Base-by-base conservation (phyloP, 805 yeast genomes). In the Nakazawaea anatomiae region DNA sequence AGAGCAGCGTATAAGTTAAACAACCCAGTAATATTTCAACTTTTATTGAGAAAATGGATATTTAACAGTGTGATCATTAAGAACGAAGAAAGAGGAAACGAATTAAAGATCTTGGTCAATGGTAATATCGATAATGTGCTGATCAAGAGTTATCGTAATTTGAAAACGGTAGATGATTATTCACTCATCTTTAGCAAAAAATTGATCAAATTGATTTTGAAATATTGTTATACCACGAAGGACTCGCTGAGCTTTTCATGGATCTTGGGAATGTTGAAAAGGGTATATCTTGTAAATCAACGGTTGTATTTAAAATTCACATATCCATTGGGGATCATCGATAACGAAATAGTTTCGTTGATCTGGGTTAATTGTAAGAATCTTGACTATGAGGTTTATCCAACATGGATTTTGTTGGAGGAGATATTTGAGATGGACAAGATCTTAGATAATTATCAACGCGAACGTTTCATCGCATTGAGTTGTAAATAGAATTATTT, bases 301-400 rank as follows among this genome's bases (percentile, higher is more conserved):
- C 28, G 29, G 14, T 34, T 44, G 12, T 49, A 49, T 28, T 44
- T 49, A 45, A 49, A 44, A 32, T 49, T 39, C 36, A 39, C 45
- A 10, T 49, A 49, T 32, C 39, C 40, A 11, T 44, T 49, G 41
- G 31, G 36, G 5, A 48, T 49, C 7, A 49, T 49, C 11, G 52
- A 49, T 39, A 49, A 49, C 29, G 48, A 49, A 32, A 44, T 40
- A 11, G 45, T 49, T 4, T 30, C 52, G n/a, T 49, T 49, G 18
- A 40, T 49, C 5, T 49, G 52, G 52, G 39, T 49, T 35, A 49
- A 49, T 34, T 44, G 52, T 39, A 49, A 44, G 31, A 49, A 44
- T 39, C 29, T 49, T 12, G 48, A 49, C 18, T 25, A 44, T 30
- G 45, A 44, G 27, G 48, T 49, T 18, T 42, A 49, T 28, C 25